Conservation (phyloP, 352 stramenopile species). For the Peronospora destructor region DNA sequence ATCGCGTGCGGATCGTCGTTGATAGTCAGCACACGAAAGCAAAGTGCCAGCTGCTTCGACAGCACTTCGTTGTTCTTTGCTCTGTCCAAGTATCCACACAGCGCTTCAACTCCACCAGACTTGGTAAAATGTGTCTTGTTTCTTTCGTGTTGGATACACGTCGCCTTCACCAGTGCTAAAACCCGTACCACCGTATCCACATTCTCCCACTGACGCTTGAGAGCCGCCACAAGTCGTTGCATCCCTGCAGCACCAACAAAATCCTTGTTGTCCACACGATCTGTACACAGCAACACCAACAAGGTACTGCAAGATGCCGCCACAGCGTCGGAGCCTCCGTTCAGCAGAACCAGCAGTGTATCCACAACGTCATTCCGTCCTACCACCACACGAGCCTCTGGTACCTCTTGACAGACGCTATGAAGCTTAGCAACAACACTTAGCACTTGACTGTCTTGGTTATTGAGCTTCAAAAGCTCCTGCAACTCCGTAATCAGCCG, state of each 20-base stretch:
- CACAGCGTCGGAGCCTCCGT: constrained; percentile 9
- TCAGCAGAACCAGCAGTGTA: constrained; percentile 35
- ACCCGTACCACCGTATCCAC: constrained; percentile 19
- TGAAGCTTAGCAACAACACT: constrained; percentile 26
- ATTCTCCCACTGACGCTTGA: constrained; percentile 12
- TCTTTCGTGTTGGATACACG: constrained; percentile 53
- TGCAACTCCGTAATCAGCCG: constrained; percentile 28
- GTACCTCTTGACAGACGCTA: constrained; percentile 34
- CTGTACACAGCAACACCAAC: constrained; percentile 34
- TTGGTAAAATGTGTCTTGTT: constrained; percentile 67
- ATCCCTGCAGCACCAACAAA: constrained; percentile 44
- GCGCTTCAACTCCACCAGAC: constrained; percentile 32
- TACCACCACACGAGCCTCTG: constrained; percentile 53
- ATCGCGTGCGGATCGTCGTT: constrained; percentile 60
- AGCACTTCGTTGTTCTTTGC: constrained; percentile 32
- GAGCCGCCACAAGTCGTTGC: constrained; percentile 25
- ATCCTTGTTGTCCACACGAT: constrained; percentile 57
- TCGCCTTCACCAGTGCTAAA: constrained; percentile 33
- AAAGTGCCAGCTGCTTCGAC: constrained; percentile 43
- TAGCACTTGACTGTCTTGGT: constrained; percentile 11
- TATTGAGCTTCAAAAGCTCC: constrained; percentile 2
- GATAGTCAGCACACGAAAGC: constrained; percentile 58
- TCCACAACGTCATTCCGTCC: constrained; percentile 52
- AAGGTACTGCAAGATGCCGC: constrained; percentile 17
- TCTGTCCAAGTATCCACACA: constrained; percentile 28